Conservation (phyloP, 257 asterid genomes). For the Hygrophila difformis region DNA sequence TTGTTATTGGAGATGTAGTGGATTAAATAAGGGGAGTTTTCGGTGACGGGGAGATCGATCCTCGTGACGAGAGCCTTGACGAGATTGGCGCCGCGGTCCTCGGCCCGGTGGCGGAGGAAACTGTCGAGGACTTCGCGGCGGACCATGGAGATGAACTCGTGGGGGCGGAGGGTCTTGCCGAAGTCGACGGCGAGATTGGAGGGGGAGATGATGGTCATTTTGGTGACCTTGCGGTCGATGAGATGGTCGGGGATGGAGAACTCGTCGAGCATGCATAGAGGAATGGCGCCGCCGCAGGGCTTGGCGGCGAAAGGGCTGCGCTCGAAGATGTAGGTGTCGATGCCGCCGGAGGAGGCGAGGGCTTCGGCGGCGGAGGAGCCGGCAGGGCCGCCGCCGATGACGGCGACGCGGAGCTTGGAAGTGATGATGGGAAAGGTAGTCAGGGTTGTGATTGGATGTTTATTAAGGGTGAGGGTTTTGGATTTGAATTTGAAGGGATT, state of each 20-base stretch:
- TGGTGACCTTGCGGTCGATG: slow-evolving; percentile 67
- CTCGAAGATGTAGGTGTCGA: slow-evolving; percentile 76
- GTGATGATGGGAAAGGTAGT: slow-evolving; percentile 14
- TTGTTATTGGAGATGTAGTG: slow-evolving; percentile 36
- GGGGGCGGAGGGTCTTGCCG: slow-evolving; percentile 51
- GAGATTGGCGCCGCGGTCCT: slow-evolving; percentile 46
- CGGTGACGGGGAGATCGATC: slow-evolving; percentile 35
- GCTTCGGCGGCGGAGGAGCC: slow-evolving; percentile 90
- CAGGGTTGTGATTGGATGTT: neutral
- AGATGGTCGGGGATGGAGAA: slow-evolving; percentile 59
- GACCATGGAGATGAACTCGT: slow-evolving; percentile 79
- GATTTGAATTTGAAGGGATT: slow-evolving; percentile 19
- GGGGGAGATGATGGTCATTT: slow-evolving; percentile 73
- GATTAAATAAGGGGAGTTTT: slow-evolving; percentile 39
- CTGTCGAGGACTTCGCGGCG: slow-evolving; percentile 81
- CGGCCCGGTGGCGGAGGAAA: slow-evolving; percentile 67
- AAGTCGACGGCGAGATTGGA: slow-evolving; percentile 69
- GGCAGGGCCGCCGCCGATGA: slow-evolving; percentile 83
- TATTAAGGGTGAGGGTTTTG: slow-evolving; percentile 17
- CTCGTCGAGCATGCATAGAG: slow-evolving; percentile 81
- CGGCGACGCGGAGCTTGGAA: slow-evolving; percentile 63
- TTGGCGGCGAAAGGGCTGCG: slow-evolving; percentile 66
- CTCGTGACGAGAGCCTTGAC: slow-evolving; percentile 55
- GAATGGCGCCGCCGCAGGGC: slow-evolving; percentile 92
- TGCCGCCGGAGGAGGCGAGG: slow-evolving; percentile 61